phyloP scores from a whole-genome alignment of 129 eudicot species.

The Flaveria bidentis region DNA sequence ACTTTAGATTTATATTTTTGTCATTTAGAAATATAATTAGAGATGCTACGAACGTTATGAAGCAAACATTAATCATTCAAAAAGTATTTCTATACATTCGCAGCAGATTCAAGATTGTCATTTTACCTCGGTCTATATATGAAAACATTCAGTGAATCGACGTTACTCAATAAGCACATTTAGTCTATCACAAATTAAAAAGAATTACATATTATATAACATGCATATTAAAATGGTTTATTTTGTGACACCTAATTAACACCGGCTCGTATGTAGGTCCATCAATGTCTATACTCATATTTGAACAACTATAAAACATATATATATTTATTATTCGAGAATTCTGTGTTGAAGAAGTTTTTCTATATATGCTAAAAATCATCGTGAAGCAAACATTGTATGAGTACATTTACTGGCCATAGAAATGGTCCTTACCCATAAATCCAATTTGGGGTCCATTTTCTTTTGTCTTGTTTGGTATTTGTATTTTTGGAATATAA shows the following conservation, averaged over 20 bases:
- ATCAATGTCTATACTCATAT: too few relatives aligned
- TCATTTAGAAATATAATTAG: neutral
- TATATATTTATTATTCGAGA: neutral
- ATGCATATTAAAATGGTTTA: too few relatives aligned
- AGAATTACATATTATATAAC: too few relatives aligned
- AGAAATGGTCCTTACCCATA: slow-evolving; percentile 26
- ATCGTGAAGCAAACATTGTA: slow-evolving; percentile 17
- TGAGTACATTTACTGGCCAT: neutral
- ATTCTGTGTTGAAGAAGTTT: neutral
- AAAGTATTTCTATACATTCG: neutral
- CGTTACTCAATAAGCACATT: too few relatives aligned
- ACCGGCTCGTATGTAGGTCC: too few relatives aligned
- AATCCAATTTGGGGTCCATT: slow-evolving; percentile 27
- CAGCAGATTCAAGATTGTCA: too few relatives aligned
- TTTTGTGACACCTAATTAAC: too few relatives aligned
- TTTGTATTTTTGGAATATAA: slow-evolving; percentile 28
- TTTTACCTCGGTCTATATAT: neutral
- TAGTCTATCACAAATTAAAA: too few relatives aligned
- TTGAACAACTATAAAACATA: neutral
- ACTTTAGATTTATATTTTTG: neutral
- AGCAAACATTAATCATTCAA: neutral
- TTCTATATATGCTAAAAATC: slow-evolving; percentile 11
- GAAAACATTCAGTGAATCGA: neutral
- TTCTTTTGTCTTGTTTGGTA: slow-evolving; percentile 20
- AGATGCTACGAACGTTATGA: neutral